These are phyloP conservation scores for Hypoxylon sp. DNA, from an alignment of 2,329 filamentous ascomycete genomes.

Conservation along the genomic window DNA sequence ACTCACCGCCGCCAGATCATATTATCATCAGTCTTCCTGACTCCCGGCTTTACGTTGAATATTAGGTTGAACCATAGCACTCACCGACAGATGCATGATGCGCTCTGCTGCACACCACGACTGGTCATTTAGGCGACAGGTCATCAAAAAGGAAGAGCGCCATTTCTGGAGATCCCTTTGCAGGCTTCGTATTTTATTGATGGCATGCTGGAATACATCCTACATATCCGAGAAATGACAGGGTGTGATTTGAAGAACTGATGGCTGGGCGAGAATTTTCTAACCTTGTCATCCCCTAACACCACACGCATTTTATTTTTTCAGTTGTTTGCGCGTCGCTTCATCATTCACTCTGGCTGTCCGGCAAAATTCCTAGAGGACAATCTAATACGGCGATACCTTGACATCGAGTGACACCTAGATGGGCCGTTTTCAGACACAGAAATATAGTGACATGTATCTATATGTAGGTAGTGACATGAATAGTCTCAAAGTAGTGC, in stretches of 20 bases:
- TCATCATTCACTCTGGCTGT: constrained; percentile 17
- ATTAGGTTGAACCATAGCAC: constrained; percentile 36
- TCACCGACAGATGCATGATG: constrained; percentile 41
- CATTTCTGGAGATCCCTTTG: constrained; percentile 24
- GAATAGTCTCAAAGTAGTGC: not conserved
- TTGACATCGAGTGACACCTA: constrained; percentile 26
- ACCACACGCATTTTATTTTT: constrained; percentile 12
- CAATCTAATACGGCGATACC: constrained; percentile 21
- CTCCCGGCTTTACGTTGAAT: constrained; percentile 37
- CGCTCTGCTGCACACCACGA: constrained; percentile 39
- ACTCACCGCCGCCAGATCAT: constrained; percentile 13
- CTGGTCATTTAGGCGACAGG: constrained; percentile 35
- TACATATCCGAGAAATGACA: constrained; percentile 40
- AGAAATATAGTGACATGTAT: not conserved
- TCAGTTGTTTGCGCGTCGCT: constrained; percentile 13
- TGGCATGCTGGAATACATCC: constrained; percentile 1
- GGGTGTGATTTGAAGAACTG: constrained; percentile 36
- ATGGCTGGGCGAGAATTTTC: constrained; percentile 24
- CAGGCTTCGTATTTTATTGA: constrained; percentile 23
- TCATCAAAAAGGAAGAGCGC: constrained; percentile 20
- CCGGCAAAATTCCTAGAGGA: constrained; percentile 24
- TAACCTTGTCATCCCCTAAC: constrained; percentile 15
- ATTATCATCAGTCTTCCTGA: constrained; percentile 19
- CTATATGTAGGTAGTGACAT: constrained; percentile 6
- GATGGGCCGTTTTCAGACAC: constrained; percentile 4